Evolutionary conservation across 164 flowering plant species (phyloP), one percentile per base, ranked within the genome.

Genomic region (Magnolia kwangsiensis): DNA sequence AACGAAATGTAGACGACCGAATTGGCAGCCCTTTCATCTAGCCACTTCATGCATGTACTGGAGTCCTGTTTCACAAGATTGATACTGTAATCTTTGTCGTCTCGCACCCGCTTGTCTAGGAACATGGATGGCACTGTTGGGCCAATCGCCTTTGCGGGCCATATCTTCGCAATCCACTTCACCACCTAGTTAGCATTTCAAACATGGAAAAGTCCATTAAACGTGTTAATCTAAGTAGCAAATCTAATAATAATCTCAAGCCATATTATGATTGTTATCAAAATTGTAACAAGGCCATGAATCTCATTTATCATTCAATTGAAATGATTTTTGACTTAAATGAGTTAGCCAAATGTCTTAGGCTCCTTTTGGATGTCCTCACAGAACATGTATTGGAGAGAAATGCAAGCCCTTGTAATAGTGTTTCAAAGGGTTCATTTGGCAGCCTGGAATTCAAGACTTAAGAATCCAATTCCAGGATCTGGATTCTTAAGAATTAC

Each of bases 1-100:
- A 85, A 85, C 16, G 87, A 82, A 3, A 85, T 77, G 64, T 83
- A 87, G 3, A 87, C 72, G 4, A 87, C 84, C 0, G 86, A 83
- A 3, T 74, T 63, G 7, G 20, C 19, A n/a, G 61, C 74, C 74
- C 79, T 82, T 18, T 31, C 24, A 63, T 82, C 72, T 4, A 86
- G 75, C 89, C 89, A 86, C 31, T 72, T 18, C 27, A 72, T 76
- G 78, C 80, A 80, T n/a, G 69, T 14, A 14, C 50, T 74, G 3
- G 14, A 58, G 66, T 75, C 79, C 2, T 78, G 70, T 58, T 79
- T 78, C 51, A 68, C 82, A 0, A 84, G 75, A 27, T 77, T 73
- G 20, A 83, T 67, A 14, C 83, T 87, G 51, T 78, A 83, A 7
- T 78, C 80, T 21, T 63, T 66, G 68, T 85, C 83, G 4, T 24